A percentile compares a stretch with the other conserved stretches of the same genome.
phyloP scores from a whole-genome alignment of 1,139 yeast genomes.

The Yamadazyma taylorii region DNA sequence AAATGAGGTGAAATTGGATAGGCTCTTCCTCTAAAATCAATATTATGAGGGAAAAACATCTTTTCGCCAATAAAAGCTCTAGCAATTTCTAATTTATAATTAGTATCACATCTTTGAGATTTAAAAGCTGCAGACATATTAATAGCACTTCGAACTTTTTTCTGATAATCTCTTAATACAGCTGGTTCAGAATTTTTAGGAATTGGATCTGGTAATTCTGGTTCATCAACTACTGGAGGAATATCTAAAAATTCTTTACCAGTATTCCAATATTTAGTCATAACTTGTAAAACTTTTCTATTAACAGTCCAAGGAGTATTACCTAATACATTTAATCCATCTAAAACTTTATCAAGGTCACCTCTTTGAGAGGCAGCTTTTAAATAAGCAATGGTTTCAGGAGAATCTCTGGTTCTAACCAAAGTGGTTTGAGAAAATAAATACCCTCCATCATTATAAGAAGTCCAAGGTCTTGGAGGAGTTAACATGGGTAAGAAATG shows the following conservation, averaged over 20 bases:
- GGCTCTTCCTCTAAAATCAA: conserved; percentile 95
- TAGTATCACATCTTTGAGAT: conserved; percentile 90
- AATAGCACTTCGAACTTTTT: conserved; percentile 54
- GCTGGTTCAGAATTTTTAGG: conserved; percentile 70
- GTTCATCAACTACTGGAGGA: conserved; percentile 60
- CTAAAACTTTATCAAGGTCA: conserved; percentile 63
- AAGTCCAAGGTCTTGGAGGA: conserved; percentile 84
- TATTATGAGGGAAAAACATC: conserved; percentile 88
- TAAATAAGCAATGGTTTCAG: conserved; percentile 86
- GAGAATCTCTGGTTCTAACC: conserved; percentile 79
- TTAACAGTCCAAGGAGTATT: conserved; percentile 92
- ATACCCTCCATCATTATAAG: conserved; percentile 83
- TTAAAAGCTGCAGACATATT: conserved; percentile 66
- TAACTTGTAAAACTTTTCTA: conserved; percentile 61
- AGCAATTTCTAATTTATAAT: conserved; percentile 92
- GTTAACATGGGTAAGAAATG: conserved; percentile 93
- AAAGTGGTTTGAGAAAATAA: conserved; percentile 60
- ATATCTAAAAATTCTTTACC: conserved; percentile 80
- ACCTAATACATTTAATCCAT: conserved; percentile 87
- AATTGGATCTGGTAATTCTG: conserved; percentile 65
- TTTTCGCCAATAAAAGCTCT: conserved; percentile 89
- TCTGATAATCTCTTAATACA: conserved; percentile 66
- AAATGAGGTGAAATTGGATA: conserved; percentile 85
- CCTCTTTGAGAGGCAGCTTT: conserved; percentile 78
- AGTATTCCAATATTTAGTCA: conserved; percentile 82